A percentile compares a stretch with the other conserved stretches of the same genome.
phyloP scores from a whole-genome alignment of 176 grass and related monocot species.

The Lolium rigidum region DNA sequence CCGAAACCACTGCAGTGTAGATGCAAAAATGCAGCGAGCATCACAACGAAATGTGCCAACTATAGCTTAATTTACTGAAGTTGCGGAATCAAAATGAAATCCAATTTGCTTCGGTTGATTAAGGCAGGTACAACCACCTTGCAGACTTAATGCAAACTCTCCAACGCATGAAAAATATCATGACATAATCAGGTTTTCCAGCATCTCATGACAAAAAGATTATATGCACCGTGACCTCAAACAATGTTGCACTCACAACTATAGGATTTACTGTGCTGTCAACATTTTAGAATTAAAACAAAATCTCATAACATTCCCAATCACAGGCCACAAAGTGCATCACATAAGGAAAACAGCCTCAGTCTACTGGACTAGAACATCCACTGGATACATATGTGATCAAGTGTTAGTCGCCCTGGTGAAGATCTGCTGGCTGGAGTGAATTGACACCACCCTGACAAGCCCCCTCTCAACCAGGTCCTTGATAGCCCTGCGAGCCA shows the following conservation, averaged over 20 bases:
- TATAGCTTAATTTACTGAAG: too few relatives aligned
- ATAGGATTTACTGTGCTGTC: neutral
- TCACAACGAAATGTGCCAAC: too few relatives aligned
- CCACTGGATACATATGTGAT: neutral
- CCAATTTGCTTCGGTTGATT: neutral
- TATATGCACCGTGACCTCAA: neutral
- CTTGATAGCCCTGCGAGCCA: conserved; percentile 62
- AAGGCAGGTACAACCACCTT: neutral
- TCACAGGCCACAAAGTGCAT: neutral
- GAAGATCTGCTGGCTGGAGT: conserved; percentile 66
- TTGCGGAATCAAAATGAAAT: too few relatives aligned
- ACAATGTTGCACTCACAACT: neutral
- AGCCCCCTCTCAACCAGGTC: conserved; percentile 52
- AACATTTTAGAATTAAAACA: conserved; percentile 6
- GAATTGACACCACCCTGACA: conserved; percentile 56
- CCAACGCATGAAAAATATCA: neutral
- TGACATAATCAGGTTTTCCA: neutral
- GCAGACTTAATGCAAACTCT: neutral
- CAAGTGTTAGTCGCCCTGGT: conserved; percentile 67
- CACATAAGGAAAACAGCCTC: conserved; percentile 1
- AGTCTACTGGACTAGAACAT: too few relatives aligned
- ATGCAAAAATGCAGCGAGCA: too few relatives aligned
- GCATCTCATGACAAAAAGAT: neutral
- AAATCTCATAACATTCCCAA: conserved; percentile 29
- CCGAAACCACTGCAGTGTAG: too few relatives aligned